Evolutionary conservation across 306 rosid genomes (phyloP).

Genomic region (Sesbania bispinosa): DNA sequence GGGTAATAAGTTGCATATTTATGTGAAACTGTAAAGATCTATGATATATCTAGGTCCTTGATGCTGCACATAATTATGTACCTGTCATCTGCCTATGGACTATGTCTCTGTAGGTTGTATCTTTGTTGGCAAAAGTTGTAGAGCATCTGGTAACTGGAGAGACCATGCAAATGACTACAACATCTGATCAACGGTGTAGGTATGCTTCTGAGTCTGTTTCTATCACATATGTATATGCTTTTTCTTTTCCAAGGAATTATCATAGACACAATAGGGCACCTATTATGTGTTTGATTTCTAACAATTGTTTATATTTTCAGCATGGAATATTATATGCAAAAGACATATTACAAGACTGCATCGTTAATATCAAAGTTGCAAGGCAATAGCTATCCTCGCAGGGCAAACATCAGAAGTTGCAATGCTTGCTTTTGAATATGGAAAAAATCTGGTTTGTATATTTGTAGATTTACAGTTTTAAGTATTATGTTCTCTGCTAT

Average conservation of each 20-base stretch:
- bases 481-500: background rate
- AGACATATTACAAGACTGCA: constrained; percentile 93
- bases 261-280: background rate
- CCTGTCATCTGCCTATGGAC: constrained; percentile 16
- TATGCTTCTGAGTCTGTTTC: constrained; percentile 40
- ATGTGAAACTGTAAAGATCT: background rate
- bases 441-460: constrained; percentile 90
- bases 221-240: constrained; percentile 11
- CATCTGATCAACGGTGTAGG: constrained; percentile 87
- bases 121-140: constrained; percentile 71
- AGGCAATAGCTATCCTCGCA: constrained; percentile 90
- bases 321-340: constrained; percentile 90
- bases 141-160: constrained; percentile 97
- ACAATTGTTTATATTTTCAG: constrained; percentile 52
- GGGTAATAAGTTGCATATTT: background rate
- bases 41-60: constrained; percentile 7
- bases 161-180: constrained; percentile 90
- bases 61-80: background rate
- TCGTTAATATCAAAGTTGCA: constrained; percentile 96
- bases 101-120: constrained; percentile 63
- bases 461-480: constrained; percentile 8
- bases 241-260: constrained; percentile 3
- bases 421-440: constrained; percentile 76
- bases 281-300: constrained; percentile 7
- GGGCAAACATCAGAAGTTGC: constrained; percentile 95